Percentiles rank a stretch among this genome's conserved stretches.
phyloP scores from a whole-genome alignment of 2,329 filamentous ascomycete species.

The Penicillium paneum region DNA sequence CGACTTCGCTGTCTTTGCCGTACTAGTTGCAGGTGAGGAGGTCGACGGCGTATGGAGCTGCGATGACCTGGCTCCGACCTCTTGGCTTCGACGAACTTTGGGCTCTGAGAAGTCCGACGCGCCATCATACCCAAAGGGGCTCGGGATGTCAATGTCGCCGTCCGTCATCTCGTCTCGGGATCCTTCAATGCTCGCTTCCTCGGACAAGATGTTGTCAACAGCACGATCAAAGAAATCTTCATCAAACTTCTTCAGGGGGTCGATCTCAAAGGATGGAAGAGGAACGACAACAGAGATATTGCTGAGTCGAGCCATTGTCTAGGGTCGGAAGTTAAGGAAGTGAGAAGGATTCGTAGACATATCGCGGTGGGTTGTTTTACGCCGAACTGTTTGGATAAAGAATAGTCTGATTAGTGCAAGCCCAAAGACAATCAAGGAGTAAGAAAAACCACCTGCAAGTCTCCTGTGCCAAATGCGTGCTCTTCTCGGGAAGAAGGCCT shows the following conservation, averaged over 20 bases:
- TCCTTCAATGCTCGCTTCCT: slow-evolving; percentile 22
- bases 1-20: not conserved
- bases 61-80: not conserved
- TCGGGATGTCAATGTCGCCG: not conserved
- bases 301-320: not conserved
- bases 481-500: not conserved
- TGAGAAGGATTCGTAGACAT: not conserved
- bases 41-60: not conserved
- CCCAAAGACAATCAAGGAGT: not conserved
- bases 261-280: slow-evolving; percentile 18
- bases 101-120: not conserved
- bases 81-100: not conserved
- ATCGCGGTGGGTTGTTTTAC: not conserved
- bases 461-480: not conserved
- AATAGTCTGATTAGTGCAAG: not conserved
- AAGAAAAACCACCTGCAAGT: not conserved
- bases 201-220: slow-evolving; percentile 25
- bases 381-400: not conserved
- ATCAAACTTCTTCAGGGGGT: slow-evolving; percentile 23
- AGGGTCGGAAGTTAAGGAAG: not conserved
- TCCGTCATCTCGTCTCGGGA: not conserved
- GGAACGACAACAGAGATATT: slow-evolving; percentile 19
- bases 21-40: not conserved
- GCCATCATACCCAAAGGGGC: not conserved
- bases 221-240: slow-evolving; percentile 16